These are phyloP conservation scores for Scutellaria galericulata DNA, from an alignment of 257 asterid species.

Conservation along the genomic window DNA sequence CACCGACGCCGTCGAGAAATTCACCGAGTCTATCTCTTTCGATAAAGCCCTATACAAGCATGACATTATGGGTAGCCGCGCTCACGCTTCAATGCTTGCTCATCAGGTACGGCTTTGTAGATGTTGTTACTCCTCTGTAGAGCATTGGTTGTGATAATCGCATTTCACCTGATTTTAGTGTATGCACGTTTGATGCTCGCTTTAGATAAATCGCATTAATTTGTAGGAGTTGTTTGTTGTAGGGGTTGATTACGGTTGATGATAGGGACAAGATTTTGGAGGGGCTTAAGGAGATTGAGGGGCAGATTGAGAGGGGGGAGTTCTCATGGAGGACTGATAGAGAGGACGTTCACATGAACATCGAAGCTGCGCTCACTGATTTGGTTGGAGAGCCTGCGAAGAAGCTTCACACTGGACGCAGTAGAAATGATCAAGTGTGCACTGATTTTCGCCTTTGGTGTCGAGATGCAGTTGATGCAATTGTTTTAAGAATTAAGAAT, in stretches of 20 bases:
- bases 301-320: slow-evolving; percentile 71
- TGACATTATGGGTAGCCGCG: slow-evolving; percentile 94
- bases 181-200: background rate
- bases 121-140: background rate
- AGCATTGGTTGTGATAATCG: background rate
- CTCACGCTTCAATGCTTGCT: slow-evolving; percentile 97
- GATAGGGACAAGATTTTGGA: slow-evolving; percentile 67
- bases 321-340: slow-evolving; percentile 95
- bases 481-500: slow-evolving; percentile 53
- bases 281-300: slow-evolving; percentile 79
- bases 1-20: slow-evolving; percentile 87
- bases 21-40: slow-evolving; percentile 89
- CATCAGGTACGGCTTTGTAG: slow-evolving; percentile 52
- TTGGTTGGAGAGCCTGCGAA: slow-evolving; percentile 97
- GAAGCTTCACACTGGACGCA: slow-evolving; percentile 97
- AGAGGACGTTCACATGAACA: slow-evolving; percentile 99
- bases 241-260: slow-evolving; percentile 86
- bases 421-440: slow-evolving; percentile 94
- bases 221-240: background rate
- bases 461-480: slow-evolving; percentile 80
- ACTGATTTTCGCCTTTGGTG: slow-evolving; percentile 96
- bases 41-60: slow-evolving; percentile 91
- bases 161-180: background rate
- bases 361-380: slow-evolving; percentile 95
- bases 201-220: background rate